A percentile compares a stretch with the other conserved stretches of the same genome.
Evolutionary conservation across 2,329 filamentous ascomycete species (phyloP).

Genomic region (Penicillium brasilianum): DNA sequence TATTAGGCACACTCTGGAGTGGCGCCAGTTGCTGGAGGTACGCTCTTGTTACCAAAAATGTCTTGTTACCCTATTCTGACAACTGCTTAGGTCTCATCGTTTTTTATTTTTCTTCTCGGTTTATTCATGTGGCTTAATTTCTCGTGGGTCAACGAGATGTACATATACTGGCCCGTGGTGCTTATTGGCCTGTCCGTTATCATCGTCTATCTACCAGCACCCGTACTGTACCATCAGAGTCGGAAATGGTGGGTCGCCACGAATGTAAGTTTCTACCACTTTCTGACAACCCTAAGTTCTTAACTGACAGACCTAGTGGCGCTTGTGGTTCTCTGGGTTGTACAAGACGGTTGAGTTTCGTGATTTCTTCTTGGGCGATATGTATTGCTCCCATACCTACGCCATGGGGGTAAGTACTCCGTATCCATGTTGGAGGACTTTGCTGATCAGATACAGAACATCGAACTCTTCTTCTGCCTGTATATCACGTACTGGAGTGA

Average conservation of each 20-base stretch:
- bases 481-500: conserved; percentile 80
- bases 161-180: conserved; percentile 83
- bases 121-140: conserved; percentile 92
- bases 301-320: conserved; percentile 64
- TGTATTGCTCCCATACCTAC: conserved; percentile 96
- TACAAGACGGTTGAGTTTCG: conserved; percentile 89
- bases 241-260: conserved; percentile 87
- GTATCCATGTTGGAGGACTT: background rate
- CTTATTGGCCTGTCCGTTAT: conserved; percentile 71
- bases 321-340: conserved; percentile 79
- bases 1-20: conserved; percentile 81
- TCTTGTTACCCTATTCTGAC: conserved; percentile 23
- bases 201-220: conserved; percentile 77
- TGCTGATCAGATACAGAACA: conserved; percentile 63
- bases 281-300: background rate
- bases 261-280: conserved; percentile 63
- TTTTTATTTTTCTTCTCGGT: conserved; percentile 76
- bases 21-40: conserved; percentile 81
- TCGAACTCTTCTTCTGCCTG: conserved; percentile 92
- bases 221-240: conserved; percentile 74
- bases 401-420: conserved; percentile 71
- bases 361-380: conserved; percentile 96
- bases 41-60: conserved; percentile 21
- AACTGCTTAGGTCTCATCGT: conserved; percentile 69
- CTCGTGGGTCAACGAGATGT: conserved; percentile 70